Base-by-base conservation (phyloP, 805 yeast genomes). In the Candida ortonii region DNA sequence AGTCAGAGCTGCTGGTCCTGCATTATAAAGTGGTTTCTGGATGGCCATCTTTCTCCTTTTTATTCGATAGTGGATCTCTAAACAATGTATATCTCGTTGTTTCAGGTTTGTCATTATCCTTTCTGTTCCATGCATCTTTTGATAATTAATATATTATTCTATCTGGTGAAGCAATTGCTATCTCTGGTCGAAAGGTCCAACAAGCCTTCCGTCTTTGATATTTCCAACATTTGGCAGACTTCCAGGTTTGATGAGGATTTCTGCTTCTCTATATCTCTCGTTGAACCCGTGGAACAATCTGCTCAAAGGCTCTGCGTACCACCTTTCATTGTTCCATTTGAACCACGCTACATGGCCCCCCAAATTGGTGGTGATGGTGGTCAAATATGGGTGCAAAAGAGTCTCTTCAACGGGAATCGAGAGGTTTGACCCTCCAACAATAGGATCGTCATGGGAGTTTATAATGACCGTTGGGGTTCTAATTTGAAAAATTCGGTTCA, bases 1-100 rank as follows among this genome's bases (percentile, higher is more conserved):
- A 61, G 97, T 90, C 36, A 68, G 82, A 55, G 85, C 93, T 55
- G 97, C 97, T 51, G 98, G 96, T 43, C 98, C 97, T 49, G 70
- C 62, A 46, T 52, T 70, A 39, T 70, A 61, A 55, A 33, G 15
- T 7, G n/a, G n/a, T n/a, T n/a, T n/a, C n/a, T n/a, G n/a, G n/a
- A n/a, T n/a, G n/a, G n/a, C n/a, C n/a, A n/a, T n/a, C n/a, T n/a
- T n/a, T n/a, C n/a, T n/a, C n/a, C n/a, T n/a, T n/a, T n/a, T n/a
- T n/a, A n/a, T n/a, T n/a, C n/a, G n/a, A n/a, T n/a, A n/a, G n/a
- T n/a, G n/a, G n/a, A n/a, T n/a, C n/a, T n/a, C n/a, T n/a, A n/a
- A n/a, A n/a, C n/a, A n/a, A n/a, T n/a, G n/a, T n/a, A n/a, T n/a
- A n/a, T n/a, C n/a, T n/a, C n/a, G n/a, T n/a, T n/a, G n/a, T n/a